Base-by-base conservation (phyloP, 345 rosid species). In the Populus euphratica region DNA sequence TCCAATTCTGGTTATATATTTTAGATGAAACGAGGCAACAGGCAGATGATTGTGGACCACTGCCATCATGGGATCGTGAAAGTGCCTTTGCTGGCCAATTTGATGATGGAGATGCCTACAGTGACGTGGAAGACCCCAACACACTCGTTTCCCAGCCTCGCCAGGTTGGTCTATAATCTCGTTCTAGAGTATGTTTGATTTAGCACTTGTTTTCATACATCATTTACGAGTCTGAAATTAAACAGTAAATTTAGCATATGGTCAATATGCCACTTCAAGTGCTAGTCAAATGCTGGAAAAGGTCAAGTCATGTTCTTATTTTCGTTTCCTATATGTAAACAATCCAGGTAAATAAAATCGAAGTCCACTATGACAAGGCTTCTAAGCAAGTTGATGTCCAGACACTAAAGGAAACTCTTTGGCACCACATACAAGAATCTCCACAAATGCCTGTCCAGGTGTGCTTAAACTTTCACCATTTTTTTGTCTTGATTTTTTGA, bases 301-400 rank as follows among this genome's bases (percentile, higher is more conserved):
- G 5, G 0, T 13, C 50, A 13, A 3, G 1, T 1, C 20, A 29
- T 29, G 59, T 27, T 9, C 33, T 72, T 39, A 49, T 47, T 6
- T 54, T 33, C 31, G 9, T 44, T 25, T 77, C 50, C 39, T 72
- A 47, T 20, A 27, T 17, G 43, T 77, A 62, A 77, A 72, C 31
- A 72, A 72, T 66, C 64, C 87, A 95, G 99, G 93, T 93, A 72
- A 87, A 83, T 73, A 95, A 93, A 82, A 86, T 90, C 73, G 98
- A 93, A 72, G 97, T 93, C 41, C 84, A 87, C 68, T 95, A 91
- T 82, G 99, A 95, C 80, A 92, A 87, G 83, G 89, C 93, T 73
- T 90, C 97, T 56, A 95, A 93, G 85, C 99, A 90, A 93, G 97
- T 95, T 56, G 98, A 93, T 75, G 98, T 93, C 75, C 97, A 93